These are phyloP conservation scores for Cercospora zeae-maydis DNA, from an alignment of 2,329 filamentous ascomycete species.

Conservation along the genomic window DNA sequence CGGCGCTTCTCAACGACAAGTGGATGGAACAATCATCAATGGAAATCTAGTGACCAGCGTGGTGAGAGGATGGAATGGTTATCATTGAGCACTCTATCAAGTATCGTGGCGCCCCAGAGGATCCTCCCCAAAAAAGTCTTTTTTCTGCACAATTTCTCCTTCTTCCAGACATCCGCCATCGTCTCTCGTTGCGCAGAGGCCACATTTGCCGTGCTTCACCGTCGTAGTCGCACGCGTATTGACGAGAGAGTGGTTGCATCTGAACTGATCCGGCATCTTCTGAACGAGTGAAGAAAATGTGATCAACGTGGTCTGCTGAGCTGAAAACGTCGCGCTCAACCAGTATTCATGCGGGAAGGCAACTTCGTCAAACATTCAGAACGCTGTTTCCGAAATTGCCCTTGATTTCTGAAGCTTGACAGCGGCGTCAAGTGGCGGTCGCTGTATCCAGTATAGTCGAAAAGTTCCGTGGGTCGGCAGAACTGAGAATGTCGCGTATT, in stretches of 20 bases:
- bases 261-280: slow-evolving; percentile 33
- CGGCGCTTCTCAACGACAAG: not conserved
- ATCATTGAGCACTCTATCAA: slow-evolving; percentile 5
- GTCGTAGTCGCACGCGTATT: not conserved
- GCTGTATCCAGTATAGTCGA: slow-evolving; percentile 16
- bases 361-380: slow-evolving; percentile 21
- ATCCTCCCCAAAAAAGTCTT: slow-evolving; percentile 1
- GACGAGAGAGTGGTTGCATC: slow-evolving; percentile 1
- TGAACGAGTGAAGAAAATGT: slow-evolving; percentile 33
- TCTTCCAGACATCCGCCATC: slow-evolving; percentile 3
- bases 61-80: not conserved
- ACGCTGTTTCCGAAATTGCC: slow-evolving; percentile 9
- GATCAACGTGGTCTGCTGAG: slow-evolving; percentile 31
- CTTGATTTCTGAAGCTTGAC: not conserved
- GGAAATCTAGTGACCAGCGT: not conserved
- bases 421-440: slow-evolving; percentile 21
- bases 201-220: not conserved
- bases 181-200: not conserved
- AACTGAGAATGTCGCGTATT: slow-evolving; percentile 12
- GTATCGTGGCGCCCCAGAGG: not conserved
- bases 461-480: slow-evolving; percentile 26
- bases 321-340: slow-evolving; percentile 15
- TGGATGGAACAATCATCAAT: not conserved
- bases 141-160: slow-evolving; percentile 7
- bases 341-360: slow-evolving; percentile 3